Evolutionary conservation across 2,329 filamentous ascomycete genomes (phyloP).

Genomic region (Trichothecium roseum): DNA sequence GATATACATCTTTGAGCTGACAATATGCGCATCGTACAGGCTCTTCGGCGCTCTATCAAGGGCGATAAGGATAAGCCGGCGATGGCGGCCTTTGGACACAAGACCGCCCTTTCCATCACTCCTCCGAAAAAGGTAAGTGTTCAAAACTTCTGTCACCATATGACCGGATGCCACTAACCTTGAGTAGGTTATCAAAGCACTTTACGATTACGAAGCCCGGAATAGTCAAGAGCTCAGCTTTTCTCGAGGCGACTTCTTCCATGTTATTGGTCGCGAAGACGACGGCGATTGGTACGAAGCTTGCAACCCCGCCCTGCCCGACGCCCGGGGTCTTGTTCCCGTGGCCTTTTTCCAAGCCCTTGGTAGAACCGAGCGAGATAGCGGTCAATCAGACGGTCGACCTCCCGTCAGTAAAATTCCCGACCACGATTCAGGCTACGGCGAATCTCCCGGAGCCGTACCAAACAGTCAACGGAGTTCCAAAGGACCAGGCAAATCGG

Average conservation of each 20-base stretch:
- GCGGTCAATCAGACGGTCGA: conserved; percentile 55
- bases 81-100: conserved; percentile 63
- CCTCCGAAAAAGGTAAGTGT: conserved; percentile 79
- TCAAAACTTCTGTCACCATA: conserved; percentile 1
- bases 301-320: conserved; percentile 83
- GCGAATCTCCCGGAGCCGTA: conserved; percentile 16
- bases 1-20: too few species aligned
- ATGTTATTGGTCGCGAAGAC: conserved; percentile 93
- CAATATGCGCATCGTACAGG: conserved; percentile 42
- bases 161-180: not conserved
- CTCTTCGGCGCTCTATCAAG: conserved; percentile 81
- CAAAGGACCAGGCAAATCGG: conserved; percentile 34
- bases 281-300: conserved; percentile 97
- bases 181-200: conserved; percentile 85
- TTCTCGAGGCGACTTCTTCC: conserved; percentile 92
- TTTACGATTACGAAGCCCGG: conserved; percentile 82
- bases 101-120: conserved; percentile 78
- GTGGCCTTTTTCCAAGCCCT: conserved; percentile 89
- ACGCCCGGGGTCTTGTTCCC: conserved; percentile 82
- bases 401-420: conserved; percentile 44
- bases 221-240: conserved; percentile 76
- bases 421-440: conserved; percentile 85
- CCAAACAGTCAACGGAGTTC: conserved; percentile 14
- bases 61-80: conserved; percentile 72
- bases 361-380: conserved; percentile 86